Evolutionary conservation across 2,329 filamentous ascomycete genomes (phyloP).

Genomic region (Blastomyces parvus): DNA sequence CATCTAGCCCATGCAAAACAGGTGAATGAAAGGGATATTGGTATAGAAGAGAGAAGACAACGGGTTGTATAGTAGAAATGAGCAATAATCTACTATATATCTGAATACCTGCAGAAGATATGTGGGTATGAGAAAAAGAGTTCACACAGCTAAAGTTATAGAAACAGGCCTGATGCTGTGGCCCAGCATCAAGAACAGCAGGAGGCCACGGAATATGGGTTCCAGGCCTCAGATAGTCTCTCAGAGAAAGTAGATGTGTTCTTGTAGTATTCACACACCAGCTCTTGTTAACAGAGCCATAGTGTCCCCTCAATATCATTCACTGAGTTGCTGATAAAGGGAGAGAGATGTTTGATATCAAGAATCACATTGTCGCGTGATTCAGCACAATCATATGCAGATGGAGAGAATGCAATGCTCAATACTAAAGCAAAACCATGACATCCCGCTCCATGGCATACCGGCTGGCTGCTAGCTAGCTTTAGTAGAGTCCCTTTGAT

Average conservation of each 20-base stretch:
- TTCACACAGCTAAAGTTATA: not conserved
- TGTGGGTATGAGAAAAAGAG: not conserved
- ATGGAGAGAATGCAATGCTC: not conserved
- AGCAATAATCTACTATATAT: not conserved
- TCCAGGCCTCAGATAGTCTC: not conserved
- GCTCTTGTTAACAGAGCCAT: not conserved
- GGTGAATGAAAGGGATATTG: not conserved
- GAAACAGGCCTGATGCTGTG: not conserved
- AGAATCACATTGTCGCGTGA: not conserved
- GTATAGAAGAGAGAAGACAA: not conserved
- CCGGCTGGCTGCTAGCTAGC: not conserved
- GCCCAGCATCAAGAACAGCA: not conserved
- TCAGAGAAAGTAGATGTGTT: not conserved
- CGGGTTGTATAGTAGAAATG: not conserved
- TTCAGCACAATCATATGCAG: not conserved
- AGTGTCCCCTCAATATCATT: not conserved
- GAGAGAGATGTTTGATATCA: not conserved
- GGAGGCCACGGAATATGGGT: too few species aligned
- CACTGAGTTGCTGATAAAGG: not conserved
- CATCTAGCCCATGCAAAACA: not conserved
- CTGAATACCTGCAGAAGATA: not conserved
- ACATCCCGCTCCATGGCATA: not conserved
- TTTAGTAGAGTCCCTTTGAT: not conserved
- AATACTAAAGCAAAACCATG: not conserved
- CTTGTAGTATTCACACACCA: not conserved